These are phyloP conservation scores for Candolleomyces aberdarensis DNA, from an alignment of 768 basidiomycete genomes.

Conservation along the genomic window DNA sequence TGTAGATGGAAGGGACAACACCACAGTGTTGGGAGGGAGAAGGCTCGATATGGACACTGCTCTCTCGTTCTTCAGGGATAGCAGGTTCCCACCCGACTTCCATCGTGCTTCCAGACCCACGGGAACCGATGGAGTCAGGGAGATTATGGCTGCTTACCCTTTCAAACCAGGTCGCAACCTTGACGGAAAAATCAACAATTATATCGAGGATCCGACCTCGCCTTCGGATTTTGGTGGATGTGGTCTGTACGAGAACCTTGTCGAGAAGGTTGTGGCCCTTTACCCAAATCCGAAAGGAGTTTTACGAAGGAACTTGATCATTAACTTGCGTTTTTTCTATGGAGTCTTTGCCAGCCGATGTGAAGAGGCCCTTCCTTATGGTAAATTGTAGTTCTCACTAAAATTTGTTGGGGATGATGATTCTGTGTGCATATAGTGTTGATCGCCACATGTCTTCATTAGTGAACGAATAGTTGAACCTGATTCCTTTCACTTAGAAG, in stretches of 20 bases:
- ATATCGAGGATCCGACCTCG: slow-evolving; percentile 8
- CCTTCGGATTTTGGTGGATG: slow-evolving; percentile 9
- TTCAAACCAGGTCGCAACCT: slow-evolving; percentile 12
- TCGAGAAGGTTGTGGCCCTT: slow-evolving; percentile 9
- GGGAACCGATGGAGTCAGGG: neutral
- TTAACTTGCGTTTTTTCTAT: slow-evolving; percentile 10
- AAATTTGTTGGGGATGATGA: no score
- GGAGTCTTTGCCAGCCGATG: neutral
- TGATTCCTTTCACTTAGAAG: no score
- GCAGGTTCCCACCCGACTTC: slow-evolving; percentile 14
- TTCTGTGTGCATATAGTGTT: no score
- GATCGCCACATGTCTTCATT: no score
- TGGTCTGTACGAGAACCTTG: slow-evolving; percentile 11
- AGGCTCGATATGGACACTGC: slow-evolving; percentile 12
- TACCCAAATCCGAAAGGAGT: slow-evolving; percentile 16
- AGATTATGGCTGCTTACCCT: slow-evolving; percentile 5
- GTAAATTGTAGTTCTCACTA: neutral
- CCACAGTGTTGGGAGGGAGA: neutral
- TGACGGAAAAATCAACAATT: slow-evolving; percentile 9
- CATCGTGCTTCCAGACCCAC: slow-evolving; percentile 7
- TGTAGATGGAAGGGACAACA: slow-evolving; percentile 13
- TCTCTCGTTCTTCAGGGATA: slow-evolving; percentile 14
- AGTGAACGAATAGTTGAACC: no score
- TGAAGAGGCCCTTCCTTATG: slow-evolving; percentile 10
- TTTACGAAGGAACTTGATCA: slow-evolving; percentile 11